These are phyloP conservation scores for Backusella australiensis DNA, from an alignment of 192 early-diverging fungal genomes.

Conservation along the genomic window DNA sequence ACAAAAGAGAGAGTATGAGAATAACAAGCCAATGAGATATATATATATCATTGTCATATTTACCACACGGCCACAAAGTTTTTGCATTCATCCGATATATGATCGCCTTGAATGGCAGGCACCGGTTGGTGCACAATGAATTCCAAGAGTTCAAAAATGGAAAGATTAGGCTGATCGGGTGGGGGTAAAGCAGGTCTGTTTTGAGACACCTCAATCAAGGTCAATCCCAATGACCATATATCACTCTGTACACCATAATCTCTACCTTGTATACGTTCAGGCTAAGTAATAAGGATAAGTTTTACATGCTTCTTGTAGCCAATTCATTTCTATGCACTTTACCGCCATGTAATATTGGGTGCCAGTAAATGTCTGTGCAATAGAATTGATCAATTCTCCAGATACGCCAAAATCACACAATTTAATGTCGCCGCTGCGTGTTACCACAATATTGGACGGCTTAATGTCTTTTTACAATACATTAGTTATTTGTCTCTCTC, in stretches of 20 bases:
- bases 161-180: slow-evolving; percentile 52
- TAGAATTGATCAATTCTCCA: slow-evolving; percentile 82
- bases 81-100: slow-evolving; percentile 54
- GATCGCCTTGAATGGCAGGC: slow-evolving; percentile 61
- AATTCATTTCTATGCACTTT: slow-evolving; percentile 27
- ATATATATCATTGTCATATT: background rate
- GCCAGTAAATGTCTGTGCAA: slow-evolving; percentile 94
- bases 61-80: slow-evolving; percentile 77
- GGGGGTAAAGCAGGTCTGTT: slow-evolving; percentile 90
- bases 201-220: slow-evolving; percentile 91
- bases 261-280: slow-evolving; percentile 93
- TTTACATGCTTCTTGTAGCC: background rate
- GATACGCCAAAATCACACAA: slow-evolving; percentile 98
- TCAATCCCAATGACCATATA: slow-evolving; percentile 95
- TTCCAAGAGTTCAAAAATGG: slow-evolving; percentile 91
- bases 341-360: slow-evolving; percentile 97
- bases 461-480: slow-evolving; percentile 76
- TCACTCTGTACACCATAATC: slow-evolving; percentile 88
- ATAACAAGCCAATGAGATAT: background rate
- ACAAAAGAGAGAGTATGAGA: background rate
- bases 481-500: background rate
- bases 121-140: slow-evolving; percentile 90
- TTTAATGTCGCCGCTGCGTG: slow-evolving; percentile 87
- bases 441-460: slow-evolving; percentile 96
- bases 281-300: slow-evolving; percentile 43